Base-by-base conservation (phyloP, 768 basidiomycete genomes). In the Chalciporus piperatus region DNA sequence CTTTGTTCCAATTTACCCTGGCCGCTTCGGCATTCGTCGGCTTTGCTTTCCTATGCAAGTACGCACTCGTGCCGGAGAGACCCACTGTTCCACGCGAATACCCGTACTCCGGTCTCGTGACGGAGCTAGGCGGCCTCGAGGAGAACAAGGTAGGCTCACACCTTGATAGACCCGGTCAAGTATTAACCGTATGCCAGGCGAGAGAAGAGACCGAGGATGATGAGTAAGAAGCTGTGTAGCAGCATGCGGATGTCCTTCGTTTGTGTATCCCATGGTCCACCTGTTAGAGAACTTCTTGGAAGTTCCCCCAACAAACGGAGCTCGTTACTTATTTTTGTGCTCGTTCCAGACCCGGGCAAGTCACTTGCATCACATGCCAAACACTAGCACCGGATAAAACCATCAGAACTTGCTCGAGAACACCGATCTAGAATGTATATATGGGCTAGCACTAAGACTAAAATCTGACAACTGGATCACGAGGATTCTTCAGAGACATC, bases 101-200 rank as follows among this genome's bases (percentile, higher is more conserved):
- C 61, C 91, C 91, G 2, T 90, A 76, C 63, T 76, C 76, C 45
- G 91, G 91, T 7, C 76, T 93, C 30, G 81, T 85, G 32, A 77
- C 69, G 50, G 91, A 92, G 67, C 79, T 93, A 9, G 91, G 91
- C 17, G 89, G 91, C 12, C 57, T 86, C 50, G 82, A 88, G 56
- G 84, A 80, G 60, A 90, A 88, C 68, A 87, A 88, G 79, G 91
- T 89, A 50, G 14, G 78, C 62, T 35, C 27, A 35, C 22, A 30
- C 1, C 20, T 38, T 45, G 12, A 41, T 27, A 45, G 0, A 43
- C 42, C 25, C 49, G 32, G 27, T 4, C 46, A 51, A 20, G n/a
- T 16, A 19, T 45, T 54, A 22, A 58, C 49, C 27, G 22, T 49
- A 17, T 44, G 23, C 39, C 37, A 76, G 75, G 75, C 75, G 45